These are phyloP conservation scores for Laburnicola sp. DNA, from an alignment of 2,329 filamentous ascomycete genomes.

Conservation along the genomic window DNA sequence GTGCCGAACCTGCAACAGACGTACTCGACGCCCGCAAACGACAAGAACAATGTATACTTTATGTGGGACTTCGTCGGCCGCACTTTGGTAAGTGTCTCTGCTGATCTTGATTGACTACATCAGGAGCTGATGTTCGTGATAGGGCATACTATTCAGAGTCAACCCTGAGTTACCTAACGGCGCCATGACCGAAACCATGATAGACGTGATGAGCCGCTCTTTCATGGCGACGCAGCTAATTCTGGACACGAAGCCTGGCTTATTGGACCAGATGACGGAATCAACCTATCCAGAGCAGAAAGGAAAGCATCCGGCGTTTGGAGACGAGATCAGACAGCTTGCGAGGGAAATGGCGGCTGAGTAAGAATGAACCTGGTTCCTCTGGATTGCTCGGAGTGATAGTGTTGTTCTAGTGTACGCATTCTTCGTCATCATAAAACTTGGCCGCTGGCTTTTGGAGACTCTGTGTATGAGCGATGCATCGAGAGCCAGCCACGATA, in stretches of 20 bases:
- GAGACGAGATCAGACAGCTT: slow-evolving; percentile 16
- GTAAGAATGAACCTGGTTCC: slow-evolving; percentile 17
- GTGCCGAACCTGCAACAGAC: background rate
- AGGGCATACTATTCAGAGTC: background rate
- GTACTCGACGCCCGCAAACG: background rate
- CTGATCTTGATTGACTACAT: too few species aligned
- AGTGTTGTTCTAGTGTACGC: too few species aligned
- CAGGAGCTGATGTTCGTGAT: too few species aligned
- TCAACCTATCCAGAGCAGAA: slow-evolving; percentile 22
- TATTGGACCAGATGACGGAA: slow-evolving; percentile 27
- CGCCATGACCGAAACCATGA: background rate
- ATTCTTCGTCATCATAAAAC: too few species aligned
- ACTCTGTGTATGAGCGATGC: slow-evolving; percentile 9
- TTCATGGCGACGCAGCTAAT: background rate
- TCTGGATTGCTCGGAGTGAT: slow-evolving; percentile 5
- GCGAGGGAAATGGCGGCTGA: background rate
- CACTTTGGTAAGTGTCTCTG: background rate
- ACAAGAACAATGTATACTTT: background rate
- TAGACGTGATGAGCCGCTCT: background rate
- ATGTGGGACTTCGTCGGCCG: slow-evolving; percentile 1
- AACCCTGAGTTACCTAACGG: background rate
- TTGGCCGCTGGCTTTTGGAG: too few species aligned
- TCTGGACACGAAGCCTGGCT: slow-evolving; percentile 23
- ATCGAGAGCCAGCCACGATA: too few species aligned
- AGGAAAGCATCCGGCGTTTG: slow-evolving; percentile 16